Evolutionary conservation across 345 rosid species (phyloP), one percentile per base, ranked within the genome.

Genomic region (Acer yangbiense): DNA sequence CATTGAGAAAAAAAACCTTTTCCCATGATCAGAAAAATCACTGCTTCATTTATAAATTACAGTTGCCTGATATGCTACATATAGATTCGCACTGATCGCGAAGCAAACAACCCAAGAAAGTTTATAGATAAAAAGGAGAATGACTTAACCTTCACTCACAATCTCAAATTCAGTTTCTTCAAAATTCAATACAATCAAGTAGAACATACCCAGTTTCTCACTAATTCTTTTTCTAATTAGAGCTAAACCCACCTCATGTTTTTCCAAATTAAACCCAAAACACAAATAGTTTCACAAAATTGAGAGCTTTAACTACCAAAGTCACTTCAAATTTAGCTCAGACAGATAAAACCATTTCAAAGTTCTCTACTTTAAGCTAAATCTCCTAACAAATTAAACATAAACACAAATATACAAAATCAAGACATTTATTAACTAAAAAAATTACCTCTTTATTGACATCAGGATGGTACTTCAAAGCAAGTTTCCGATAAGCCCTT

Each of bases 401-500:
- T 18, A 27, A 13, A 35, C 11, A 27, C 18, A 52, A 35, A 3
- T 2, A 2, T 2, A 50, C 14, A 12, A 23, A 69, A 61, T 46
- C 25, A 69, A 48, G 16, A 75, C 68, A 43, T 63, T 46, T 29
- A 75, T 23, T 12, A n/a, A 43, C 9, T 29, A 44, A 54, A 61
- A 35, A 35, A 35, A 35, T 4, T 78, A 90, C 98, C 98, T 91
- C 92, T 82, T 93, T 93, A 79, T 96, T 96, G 73, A 96, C 97
- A 83, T 96, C 98, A 73, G 99, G 98, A 75, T 96, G 97, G 80
- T 83, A 93, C 87, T 90, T 93, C 75, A 96, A 84, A 83, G 99
- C 99, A 81, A 96, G 98, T 87, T 88, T 96, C 79, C 99, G 88
- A 68, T 95, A 95, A 83, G 99, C 98, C 86, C 89, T 91, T 80